Evolutionary conservation across 2,329 filamentous ascomycete species (phyloP).

Genomic region (Pseudocercospora fijiensis): DNA sequence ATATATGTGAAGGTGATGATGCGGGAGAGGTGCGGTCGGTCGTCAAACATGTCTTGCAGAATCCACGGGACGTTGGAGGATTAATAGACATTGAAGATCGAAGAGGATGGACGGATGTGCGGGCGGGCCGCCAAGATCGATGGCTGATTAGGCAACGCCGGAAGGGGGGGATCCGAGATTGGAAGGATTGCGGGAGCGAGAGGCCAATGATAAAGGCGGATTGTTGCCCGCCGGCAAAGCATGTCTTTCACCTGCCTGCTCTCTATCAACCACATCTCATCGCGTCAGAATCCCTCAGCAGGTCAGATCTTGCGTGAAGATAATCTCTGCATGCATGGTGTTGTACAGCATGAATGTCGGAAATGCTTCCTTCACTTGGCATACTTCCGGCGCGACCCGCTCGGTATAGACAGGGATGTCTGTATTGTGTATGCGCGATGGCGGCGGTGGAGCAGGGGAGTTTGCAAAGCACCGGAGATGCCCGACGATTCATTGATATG

Average conservation of each 20-base stretch:
- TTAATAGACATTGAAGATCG: neutral
- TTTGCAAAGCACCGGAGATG: neutral
- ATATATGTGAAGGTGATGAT: neutral
- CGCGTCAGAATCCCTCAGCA: neutral
- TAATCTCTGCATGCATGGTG: neutral
- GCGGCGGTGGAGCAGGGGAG: neutral
- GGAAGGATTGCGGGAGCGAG: constrained; percentile 5
- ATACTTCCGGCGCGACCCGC: neutral
- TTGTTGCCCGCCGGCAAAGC: neutral
- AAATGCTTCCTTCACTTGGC: neutral
- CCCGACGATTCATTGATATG: neutral
- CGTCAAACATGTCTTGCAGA: neutral
- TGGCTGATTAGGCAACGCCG: constrained; percentile 5
- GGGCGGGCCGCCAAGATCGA: constrained; percentile 5
- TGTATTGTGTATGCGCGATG: neutral
- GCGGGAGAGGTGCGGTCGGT: neutral
- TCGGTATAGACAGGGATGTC: neutral
- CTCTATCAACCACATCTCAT: neutral
- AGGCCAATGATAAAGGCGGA: neutral
- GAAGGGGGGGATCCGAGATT: constrained; percentile 4
- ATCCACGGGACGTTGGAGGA: constrained; percentile 6
- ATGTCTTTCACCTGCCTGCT: neutral
- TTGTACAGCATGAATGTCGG: neutral
- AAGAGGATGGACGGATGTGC: neutral
- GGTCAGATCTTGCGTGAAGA: neutral